Base-by-base conservation (phyloP, 2,329 filamentous ascomycete genomes). In the Paracoccidioides brasiliensis region DNA sequence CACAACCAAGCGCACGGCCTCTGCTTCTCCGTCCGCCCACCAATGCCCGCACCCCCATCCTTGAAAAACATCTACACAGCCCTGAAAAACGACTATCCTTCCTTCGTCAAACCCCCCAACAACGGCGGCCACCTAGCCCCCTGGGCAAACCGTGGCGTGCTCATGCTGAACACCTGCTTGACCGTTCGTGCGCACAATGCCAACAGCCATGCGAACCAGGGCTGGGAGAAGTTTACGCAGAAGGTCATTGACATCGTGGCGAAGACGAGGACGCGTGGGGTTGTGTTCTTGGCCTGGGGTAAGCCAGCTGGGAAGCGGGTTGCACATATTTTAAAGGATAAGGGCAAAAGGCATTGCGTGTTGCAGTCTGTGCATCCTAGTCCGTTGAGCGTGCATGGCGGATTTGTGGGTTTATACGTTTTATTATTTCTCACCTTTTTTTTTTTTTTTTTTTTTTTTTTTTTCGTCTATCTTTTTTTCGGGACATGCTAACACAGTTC, bases 251-350 rank as follows among this genome's bases (percentile, higher is more conserved):
- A 97, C 61, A 79, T 87, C 0, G 88, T 97, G 1, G 86, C 86
- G 0, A 82, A 84, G 66, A 83, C 86, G 62, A 80, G 90, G 46
- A 83, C 80, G 0, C 77, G 79, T 33, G 93, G 93, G 1, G 91
- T 98, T 1, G 93, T 96, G 4, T 98, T 96, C 67, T 75, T 98
- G 70, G 91, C 91, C 0, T 98, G 93, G 93, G 93, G 93, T 14
- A 83, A 77, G 5, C 88, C 89, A 1, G 93, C 93, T 0, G 86
- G 84, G 55, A 86, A 88, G 73, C 77, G 90, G 55, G 88, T 94
- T 28, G 73, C 78, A 44, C 85, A 83, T 62, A 78, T 97, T 53
- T 85, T 93, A 66, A 75, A 72, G 52, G 77, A 80, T 60, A 84
- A 80, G 64, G 75, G 72, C 52, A 76, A 80, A 60, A 84, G 79